Conservation (phyloP, 768 basidiomycete genomes). For the Mycena polygramma region DNA sequence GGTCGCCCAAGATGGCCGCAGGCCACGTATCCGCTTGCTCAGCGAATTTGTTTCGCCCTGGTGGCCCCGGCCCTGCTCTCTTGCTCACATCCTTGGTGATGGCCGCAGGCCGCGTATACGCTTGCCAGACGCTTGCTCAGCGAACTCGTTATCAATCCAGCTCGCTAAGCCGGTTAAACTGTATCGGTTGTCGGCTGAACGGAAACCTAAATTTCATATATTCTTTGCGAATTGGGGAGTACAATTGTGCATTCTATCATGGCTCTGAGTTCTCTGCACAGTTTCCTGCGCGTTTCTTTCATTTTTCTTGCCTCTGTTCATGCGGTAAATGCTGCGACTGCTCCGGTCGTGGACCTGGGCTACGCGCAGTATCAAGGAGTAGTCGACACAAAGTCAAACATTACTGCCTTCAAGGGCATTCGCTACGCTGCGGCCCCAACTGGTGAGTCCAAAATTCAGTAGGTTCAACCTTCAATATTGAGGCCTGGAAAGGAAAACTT, state of each 20-base stretch:
- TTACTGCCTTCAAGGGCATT: conserved; percentile 42
- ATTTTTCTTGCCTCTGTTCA: not conserved
- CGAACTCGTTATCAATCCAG: no score
- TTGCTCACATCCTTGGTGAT: no score
- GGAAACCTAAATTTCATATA: not conserved
- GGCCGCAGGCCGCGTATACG: no score
- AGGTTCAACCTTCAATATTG: not conserved
- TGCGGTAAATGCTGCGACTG: not conserved
- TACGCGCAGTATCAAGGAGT: conserved; percentile 44
- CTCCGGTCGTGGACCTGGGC: conserved; percentile 43
- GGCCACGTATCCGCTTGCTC: no score
- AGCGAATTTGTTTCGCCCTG: no score
- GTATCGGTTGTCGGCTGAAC: not conserved
- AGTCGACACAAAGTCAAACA: conserved; percentile 34
- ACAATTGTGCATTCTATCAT: not conserved
- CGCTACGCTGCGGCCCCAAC: conserved; percentile 51
- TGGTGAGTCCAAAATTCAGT: conserved; percentile 34
- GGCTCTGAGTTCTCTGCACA: not conserved
- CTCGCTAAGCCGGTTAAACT: conserved; percentile 1
- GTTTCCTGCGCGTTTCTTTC: not conserved
- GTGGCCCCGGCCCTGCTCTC: no score
- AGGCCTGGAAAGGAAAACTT: conserved; percentile 12
- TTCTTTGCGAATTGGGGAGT: not conserved
- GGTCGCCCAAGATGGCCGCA: no score
- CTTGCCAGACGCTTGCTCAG: no score